A percentile compares a stretch with the other conserved stretches of the same genome.
phyloP scores from a whole-genome alignment of 2,329 filamentous ascomycete species.

The Trichoderma gracile region DNA sequence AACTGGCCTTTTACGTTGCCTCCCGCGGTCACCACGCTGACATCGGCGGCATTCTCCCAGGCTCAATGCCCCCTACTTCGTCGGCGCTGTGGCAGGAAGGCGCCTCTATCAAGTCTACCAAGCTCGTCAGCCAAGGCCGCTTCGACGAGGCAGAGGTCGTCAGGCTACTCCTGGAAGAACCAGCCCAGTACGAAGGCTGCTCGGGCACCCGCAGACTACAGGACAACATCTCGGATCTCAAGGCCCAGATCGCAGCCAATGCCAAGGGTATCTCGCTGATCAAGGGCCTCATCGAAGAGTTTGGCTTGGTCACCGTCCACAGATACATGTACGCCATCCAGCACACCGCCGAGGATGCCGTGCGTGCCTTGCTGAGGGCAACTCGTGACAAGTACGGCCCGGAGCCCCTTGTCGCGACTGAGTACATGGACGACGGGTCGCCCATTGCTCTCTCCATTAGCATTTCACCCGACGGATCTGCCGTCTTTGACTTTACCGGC shows the following conservation, averaged over 20 bases:
- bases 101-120: conserved; percentile 63
- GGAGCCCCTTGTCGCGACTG: conserved; percentile 38
- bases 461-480: conserved; percentile 73
- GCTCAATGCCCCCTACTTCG: conserved; percentile 79
- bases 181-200: conserved; percentile 73
- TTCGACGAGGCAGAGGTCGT: conserved; percentile 78
- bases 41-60: conserved; percentile 76
- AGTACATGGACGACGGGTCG: conserved; percentile 82
- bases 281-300: conserved; percentile 69
- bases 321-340: conserved; percentile 53
- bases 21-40: conserved; percentile 55
- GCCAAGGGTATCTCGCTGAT: conserved; percentile 81
- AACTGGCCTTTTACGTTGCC: conserved; percentile 55
- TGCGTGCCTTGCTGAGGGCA: conserved; percentile 52
- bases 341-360: conserved; percentile 56
- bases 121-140: conserved; percentile 72
- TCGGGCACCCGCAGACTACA: conserved; percentile 75
- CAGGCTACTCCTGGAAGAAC: conserved; percentile 70
- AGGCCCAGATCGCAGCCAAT: conserved; percentile 84
- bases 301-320: conserved; percentile 69
- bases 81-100: conserved; percentile 66
- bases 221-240: conserved; percentile 84
- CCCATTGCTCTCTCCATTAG: conserved; percentile 74
- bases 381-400: conserved; percentile 28
- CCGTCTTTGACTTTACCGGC: conserved; percentile 58